Evolutionary conservation across 192 early-diverging fungal species (phyloP).

Genomic region (Backusella mclennaniae): DNA sequence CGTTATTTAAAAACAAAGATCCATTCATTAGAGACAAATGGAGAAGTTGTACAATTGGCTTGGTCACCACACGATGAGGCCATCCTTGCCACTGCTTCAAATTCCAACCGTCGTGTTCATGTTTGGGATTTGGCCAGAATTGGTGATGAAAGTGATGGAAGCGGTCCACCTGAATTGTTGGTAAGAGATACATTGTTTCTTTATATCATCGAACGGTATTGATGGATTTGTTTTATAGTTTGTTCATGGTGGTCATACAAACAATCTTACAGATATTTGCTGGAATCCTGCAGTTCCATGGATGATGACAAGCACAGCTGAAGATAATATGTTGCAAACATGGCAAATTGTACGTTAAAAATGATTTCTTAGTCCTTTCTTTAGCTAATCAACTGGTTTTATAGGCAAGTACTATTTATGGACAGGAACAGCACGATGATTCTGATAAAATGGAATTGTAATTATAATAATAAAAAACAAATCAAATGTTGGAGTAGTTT

Average conservation of each 20-base stretch:
- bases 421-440: slow-evolving; percentile 15
- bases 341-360: slow-evolving; percentile 91
- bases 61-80: slow-evolving; percentile 95
- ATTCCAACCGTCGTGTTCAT: slow-evolving; percentile 84
- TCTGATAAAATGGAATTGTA: slow-evolving; percentile 11
- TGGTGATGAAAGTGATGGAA: slow-evolving; percentile 92
- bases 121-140: slow-evolving; percentile 96
- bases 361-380: background rate
- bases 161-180: slow-evolving; percentile 95
- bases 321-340: slow-evolving; percentile 97
- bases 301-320: slow-evolving; percentile 91
- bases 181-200: slow-evolving; percentile 31
- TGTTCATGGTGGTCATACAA: slow-evolving; percentile 97
- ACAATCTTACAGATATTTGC: slow-evolving; percentile 91
- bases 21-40: slow-evolving; percentile 82
- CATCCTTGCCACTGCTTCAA: slow-evolving; percentile 81
- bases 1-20: slow-evolving; percentile 85
- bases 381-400: background rate
- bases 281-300: slow-evolving; percentile 96
- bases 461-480: background rate
- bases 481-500: too few species aligned
- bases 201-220: background rate
- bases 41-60: slow-evolving; percentile 85
- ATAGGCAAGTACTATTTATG: slow-evolving; percentile 29
- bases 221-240: slow-evolving; percentile 53